phyloP scores from a whole-genome alignment of 2,329 filamentous ascomycete species.

The Diplodia scrobiculata region DNA sequence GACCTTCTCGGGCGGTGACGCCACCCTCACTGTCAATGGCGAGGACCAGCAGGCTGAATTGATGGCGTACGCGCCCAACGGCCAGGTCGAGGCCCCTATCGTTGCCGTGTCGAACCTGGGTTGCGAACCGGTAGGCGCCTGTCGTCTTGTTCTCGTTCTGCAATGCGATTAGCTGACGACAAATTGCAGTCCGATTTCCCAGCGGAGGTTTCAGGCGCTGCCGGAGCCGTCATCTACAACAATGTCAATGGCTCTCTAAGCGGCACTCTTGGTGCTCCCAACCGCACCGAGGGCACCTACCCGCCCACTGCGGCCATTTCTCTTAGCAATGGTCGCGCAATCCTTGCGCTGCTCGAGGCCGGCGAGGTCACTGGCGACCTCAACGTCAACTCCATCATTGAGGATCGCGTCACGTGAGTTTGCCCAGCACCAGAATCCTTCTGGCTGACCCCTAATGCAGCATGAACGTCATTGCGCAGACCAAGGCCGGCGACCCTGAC shows the following conservation, averaged over 20 bases:
- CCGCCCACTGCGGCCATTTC: slow-evolving; percentile 70
- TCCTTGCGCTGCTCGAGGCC: slow-evolving; percentile 57
- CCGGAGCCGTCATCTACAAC: slow-evolving; percentile 75
- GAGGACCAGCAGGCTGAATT: slow-evolving; percentile 36
- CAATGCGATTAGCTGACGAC: background rate
- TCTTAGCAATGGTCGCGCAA: slow-evolving; percentile 59
- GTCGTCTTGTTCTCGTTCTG: too few relatives aligned
- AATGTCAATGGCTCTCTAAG: slow-evolving; percentile 60
- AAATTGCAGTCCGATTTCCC: slow-evolving; percentile 61
- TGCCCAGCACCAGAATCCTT: background rate
- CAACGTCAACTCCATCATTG: slow-evolving; percentile 49
- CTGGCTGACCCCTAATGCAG: slow-evolving; percentile 12
- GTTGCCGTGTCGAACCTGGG: slow-evolving; percentile 65
- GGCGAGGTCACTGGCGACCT: slow-evolving; percentile 47
- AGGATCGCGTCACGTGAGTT: slow-evolving; percentile 51
- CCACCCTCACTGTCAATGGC: slow-evolving; percentile 36
- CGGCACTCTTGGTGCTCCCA: slow-evolving; percentile 68
- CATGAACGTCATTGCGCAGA: slow-evolving; percentile 59
- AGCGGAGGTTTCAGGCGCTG: slow-evolving; percentile 60
- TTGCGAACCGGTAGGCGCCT: slow-evolving; percentile 51
- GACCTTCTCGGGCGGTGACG: slow-evolving; percentile 40
- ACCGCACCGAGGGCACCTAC: slow-evolving; percentile 56
- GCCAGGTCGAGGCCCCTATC: slow-evolving; percentile 60
- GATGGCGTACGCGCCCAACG: slow-evolving; percentile 64
- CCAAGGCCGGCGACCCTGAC: slow-evolving; percentile 60